A percentile compares a stretch with the other conserved stretches of the same genome.
These are phyloP conservation scores for Nakazawaea ambrosiae DNA, from an alignment of 805 yeast species.

Conservation along the genomic window DNA sequence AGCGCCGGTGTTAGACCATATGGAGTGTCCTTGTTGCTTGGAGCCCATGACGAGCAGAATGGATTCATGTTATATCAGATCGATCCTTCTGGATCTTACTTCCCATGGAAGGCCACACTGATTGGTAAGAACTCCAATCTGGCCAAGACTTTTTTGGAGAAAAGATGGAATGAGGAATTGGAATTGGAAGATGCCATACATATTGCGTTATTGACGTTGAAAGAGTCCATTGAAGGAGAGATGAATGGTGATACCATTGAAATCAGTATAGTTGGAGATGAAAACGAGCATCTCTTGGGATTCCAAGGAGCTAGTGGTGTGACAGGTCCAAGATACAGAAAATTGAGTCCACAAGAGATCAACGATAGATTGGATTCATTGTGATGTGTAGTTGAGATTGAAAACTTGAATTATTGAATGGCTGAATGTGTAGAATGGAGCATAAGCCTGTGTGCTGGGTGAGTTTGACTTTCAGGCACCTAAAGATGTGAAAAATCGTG, in stretches of 20 bases:
- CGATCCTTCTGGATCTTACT: slow-evolving; percentile 96
- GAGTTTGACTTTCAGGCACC: too few relatives aligned
- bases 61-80: slow-evolving; percentile 87
- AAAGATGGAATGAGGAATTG: slow-evolving; percentile 96
- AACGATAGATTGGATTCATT: slow-evolving; percentile 93
- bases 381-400: too few relatives aligned
- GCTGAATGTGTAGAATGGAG: too few relatives aligned
- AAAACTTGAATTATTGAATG: too few relatives aligned
- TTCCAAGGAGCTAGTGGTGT: slow-evolving; percentile 72
- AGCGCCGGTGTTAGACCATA: slow-evolving; percentile 99
- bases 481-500: too few relatives aligned
- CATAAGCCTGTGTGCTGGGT: too few relatives aligned
- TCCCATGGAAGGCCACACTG: slow-evolving; percentile 99
- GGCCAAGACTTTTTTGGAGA: slow-evolving; percentile 96
- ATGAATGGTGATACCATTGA: slow-evolving; percentile 96
- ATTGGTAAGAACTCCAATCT: slow-evolving; percentile 93
- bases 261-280: slow-evolving; percentile 78
- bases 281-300: slow-evolving; percentile 76
- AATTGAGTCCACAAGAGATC: slow-evolving; percentile 82
- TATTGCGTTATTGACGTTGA: slow-evolving; percentile 86
- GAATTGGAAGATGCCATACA: slow-evolving; percentile 98
- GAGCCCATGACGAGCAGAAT: slow-evolving; percentile 75
- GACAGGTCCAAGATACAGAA: slow-evolving; percentile 87
- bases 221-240: slow-evolving; percentile 97
- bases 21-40: slow-evolving; percentile 91